Conservation (phyloP, 2,329 filamentous ascomycete species). For the Colletotrichum caudatum region DNA sequence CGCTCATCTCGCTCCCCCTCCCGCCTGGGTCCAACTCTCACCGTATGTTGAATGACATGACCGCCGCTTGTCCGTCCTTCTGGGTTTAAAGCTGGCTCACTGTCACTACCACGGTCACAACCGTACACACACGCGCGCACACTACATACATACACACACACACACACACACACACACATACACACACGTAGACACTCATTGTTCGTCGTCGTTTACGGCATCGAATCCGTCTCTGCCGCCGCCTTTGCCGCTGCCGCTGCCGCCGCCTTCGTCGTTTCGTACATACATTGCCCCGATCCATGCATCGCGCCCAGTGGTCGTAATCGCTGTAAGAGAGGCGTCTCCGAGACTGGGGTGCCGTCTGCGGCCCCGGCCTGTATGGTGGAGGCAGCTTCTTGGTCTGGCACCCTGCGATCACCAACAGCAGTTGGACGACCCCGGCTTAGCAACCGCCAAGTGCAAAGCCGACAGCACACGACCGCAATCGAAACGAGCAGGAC, state of each 20-base stretch:
- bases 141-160: not conserved
- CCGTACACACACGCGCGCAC: not conserved
- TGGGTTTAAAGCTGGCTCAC: slow-evolving; percentile 40
- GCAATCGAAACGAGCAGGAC: not conserved
- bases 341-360: slow-evolving; percentile 39
- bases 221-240: slow-evolving; percentile 25
- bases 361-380: slow-evolving; percentile 37
- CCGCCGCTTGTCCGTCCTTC: slow-evolving; percentile 33
- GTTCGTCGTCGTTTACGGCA: slow-evolving; percentile 24
- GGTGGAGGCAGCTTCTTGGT: slow-evolving; percentile 34
- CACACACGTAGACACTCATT: not conserved
- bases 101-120: slow-evolving; percentile 26
- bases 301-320: slow-evolving; percentile 28
- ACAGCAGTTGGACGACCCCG: slow-evolving; percentile 22
- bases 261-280: slow-evolving; percentile 27
- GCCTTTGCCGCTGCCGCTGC: slow-evolving; percentile 7
- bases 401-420: slow-evolving; percentile 38
- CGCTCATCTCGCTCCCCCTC: slow-evolving; percentile 42
- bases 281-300: slow-evolving; percentile 26
- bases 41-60: slow-evolving; percentile 41
- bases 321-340: slow-evolving; percentile 36
- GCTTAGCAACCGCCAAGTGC: slow-evolving; percentile 13
- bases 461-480: not conserved
- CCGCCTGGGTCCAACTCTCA: slow-evolving; percentile 39
- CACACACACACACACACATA: too few relatives aligned